A percentile compares a stretch with the other conserved stretches of the same genome.
Conservation (phyloP, 306 rosid genomes). For the Trichosanthes truncata region DNA sequence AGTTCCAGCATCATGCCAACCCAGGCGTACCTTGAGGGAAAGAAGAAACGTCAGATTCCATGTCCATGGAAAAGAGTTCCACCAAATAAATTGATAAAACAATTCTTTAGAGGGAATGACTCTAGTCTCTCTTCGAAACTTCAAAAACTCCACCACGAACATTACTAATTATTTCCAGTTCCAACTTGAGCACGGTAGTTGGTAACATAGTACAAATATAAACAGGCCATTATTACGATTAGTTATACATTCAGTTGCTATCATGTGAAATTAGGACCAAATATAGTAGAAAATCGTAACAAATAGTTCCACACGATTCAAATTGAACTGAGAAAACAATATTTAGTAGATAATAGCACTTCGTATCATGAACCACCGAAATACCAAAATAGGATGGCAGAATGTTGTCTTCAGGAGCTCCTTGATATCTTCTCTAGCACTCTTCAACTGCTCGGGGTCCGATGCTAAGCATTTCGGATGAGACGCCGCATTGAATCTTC, state of each 20-base stretch:
- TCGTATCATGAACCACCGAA: neutral
- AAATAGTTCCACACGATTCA: neutral
- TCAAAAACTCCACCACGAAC: neutral
- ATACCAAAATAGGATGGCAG: conserved; percentile 82
- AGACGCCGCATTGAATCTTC: conserved; percentile 36
- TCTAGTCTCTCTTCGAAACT: neutral
- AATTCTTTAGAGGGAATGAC: neutral
- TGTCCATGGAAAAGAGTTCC: neutral
- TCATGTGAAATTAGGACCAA: neutral
- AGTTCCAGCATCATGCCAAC: conserved; percentile 99
- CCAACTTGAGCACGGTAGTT: neutral
- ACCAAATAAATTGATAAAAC: neutral
- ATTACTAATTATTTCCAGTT: neutral
- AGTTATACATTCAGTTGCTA: neutral
- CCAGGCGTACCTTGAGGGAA: conserved; percentile 64
- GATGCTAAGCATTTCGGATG: conserved; percentile 53
- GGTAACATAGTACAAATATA: neutral
- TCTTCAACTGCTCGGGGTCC: conserved; percentile 74
- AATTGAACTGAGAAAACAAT: neutral
- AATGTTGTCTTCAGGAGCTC: conserved; percentile 60
- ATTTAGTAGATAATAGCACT: neutral
- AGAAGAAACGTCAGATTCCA: neutral
- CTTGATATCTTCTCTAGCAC: conserved; percentile 72
- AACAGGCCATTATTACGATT: neutral
- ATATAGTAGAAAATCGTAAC: neutral